phyloP scores from a whole-genome alignment of 371 early-diverging fungal genomes.

The Funneliformis caledonium region DNA sequence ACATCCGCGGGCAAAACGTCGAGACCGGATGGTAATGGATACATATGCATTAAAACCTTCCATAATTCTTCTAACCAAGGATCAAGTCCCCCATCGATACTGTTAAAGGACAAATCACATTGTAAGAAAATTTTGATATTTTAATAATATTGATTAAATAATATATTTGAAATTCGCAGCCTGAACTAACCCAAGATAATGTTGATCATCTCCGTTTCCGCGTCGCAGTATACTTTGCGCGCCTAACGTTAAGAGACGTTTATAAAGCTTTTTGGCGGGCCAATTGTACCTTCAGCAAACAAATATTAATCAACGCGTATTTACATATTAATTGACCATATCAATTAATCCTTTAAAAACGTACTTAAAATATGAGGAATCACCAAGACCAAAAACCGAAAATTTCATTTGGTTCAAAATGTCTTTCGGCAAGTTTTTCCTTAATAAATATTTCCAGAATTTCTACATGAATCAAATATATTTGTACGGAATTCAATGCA shows the following conservation, averaged over 20 bases:
- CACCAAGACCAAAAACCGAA: slow-evolving; percentile 94
- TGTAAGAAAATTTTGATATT: neutral
- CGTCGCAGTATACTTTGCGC: slow-evolving; percentile 72
- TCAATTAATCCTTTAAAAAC: neutral
- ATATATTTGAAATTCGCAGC: neutral
- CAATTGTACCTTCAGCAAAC: slow-evolving; percentile 80
- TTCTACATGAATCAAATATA: slow-evolving; percentile 44
- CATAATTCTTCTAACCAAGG: slow-evolving; percentile 85
- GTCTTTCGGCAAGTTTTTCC: slow-evolving; percentile 74
- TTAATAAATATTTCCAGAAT: slow-evolving; percentile 90
- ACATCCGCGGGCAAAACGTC: slow-evolving; percentile 62
- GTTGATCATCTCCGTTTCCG: slow-evolving; percentile 97
- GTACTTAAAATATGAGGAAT: slow-evolving; percentile 89
- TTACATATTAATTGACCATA: neutral
- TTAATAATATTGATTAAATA: too few species aligned
- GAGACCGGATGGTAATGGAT: slow-evolving; percentile 62
- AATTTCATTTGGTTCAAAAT: slow-evolving; percentile 68
- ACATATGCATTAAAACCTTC: slow-evolving; percentile 60
- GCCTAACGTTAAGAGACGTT: slow-evolving; percentile 88
- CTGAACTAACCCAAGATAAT: slow-evolving; percentile 82
- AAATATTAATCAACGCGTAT: neutral
- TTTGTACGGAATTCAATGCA: too few species aligned
- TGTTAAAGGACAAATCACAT: slow-evolving; percentile 43
- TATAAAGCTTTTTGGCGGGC: slow-evolving; percentile 92
- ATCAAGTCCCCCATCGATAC: slow-evolving; percentile 82